Evolutionary conservation across 495 filamentous ascomycete species (phyloP), one percentile per base, ranked within the genome.

Genomic region (Astrothelium macrocarpum): DNA sequence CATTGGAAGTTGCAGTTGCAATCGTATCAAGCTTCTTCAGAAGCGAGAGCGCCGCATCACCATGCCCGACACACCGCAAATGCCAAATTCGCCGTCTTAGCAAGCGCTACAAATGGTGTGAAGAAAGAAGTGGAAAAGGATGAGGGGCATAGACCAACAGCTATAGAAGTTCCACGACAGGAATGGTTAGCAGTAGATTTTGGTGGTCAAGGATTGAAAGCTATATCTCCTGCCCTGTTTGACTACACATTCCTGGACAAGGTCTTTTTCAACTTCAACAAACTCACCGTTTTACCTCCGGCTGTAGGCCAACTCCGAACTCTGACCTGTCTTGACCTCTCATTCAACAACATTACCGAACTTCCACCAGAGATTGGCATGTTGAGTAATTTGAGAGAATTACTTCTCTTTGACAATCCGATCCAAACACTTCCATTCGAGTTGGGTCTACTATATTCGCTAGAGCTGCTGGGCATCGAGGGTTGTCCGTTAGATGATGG

Each of bases 311-410:
- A 85, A 66, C 80, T 99, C 62, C 84, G 91, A 64, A 83, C 85
- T 53, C 77, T 99, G 59, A 86, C 79, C 18, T 81, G 87, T 66
- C 83, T 99, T 29, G 91, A 99, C 74, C 80, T 91, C 3, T 97
- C 95, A 0, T 82, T 87, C 72, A 99, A 99, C 70, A 81, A 91
- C 20, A 78, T 99, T 26, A 83, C 79, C 9, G 86, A 89, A 70
- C 79, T 99, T 9, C 94, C 94, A 5, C 84, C 89, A 20, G 93
- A 99, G 79, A 84, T 97, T 60, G 95, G 94, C 67, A 97, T 97
- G 91, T 87, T 96, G 64, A 90, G 90, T 45, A 90, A 88, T 66
- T 78, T 99, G 59, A 87, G 86, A 71, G 82, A 83, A 45, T 80
- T 99, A 0, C 76, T 88, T 25, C 77, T 96, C 2, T 96, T 95